These are phyloP conservation scores for Auricularia heimuer DNA, from an alignment of 768 basidiomycete species.

Conservation along the genomic window DNA sequence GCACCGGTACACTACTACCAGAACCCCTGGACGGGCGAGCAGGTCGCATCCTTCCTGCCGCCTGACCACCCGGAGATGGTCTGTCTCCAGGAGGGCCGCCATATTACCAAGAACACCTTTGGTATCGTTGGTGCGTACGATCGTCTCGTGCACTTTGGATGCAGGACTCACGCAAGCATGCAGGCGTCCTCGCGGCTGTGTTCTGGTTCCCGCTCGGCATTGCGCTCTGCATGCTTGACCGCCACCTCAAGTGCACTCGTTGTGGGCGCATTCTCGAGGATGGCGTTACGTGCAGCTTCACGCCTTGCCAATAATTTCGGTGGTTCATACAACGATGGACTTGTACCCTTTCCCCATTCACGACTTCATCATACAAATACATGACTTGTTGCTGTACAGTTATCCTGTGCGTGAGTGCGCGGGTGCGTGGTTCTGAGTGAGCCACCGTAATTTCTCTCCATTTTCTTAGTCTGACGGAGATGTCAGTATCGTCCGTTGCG, in stretches of 20 bases:
- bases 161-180: neutral
- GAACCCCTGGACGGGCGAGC: slow-evolving; percentile 49
- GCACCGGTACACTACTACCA: slow-evolving; percentile 46
- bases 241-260: slow-evolving; percentile 52
- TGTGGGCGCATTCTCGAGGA: slow-evolving; percentile 32
- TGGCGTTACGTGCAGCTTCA: slow-evolving; percentile 16
- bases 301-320: neutral
- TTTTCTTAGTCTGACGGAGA: too few species aligned
- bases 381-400: too few species aligned
- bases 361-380: too few species aligned
- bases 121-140: slow-evolving; percentile 54
- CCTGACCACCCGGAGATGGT: slow-evolving; percentile 78
- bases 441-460: too few species aligned
- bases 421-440: too few species aligned
- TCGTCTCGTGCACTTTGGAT: neutral
- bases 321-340: too few species aligned
- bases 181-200: slow-evolving; percentile 71
- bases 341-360: too few species aligned
- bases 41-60: slow-evolving; percentile 52
- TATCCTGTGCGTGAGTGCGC: too few species aligned
- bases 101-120: slow-evolving; percentile 51
- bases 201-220: slow-evolving; percentile 84
- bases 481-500: too few species aligned
- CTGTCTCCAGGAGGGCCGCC: slow-evolving; percentile 65
- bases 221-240: slow-evolving; percentile 67